These are phyloP conservation scores for Eleusine coracana DNA, from an alignment of 176 grass and related monocot species.

Conservation along the genomic window DNA sequence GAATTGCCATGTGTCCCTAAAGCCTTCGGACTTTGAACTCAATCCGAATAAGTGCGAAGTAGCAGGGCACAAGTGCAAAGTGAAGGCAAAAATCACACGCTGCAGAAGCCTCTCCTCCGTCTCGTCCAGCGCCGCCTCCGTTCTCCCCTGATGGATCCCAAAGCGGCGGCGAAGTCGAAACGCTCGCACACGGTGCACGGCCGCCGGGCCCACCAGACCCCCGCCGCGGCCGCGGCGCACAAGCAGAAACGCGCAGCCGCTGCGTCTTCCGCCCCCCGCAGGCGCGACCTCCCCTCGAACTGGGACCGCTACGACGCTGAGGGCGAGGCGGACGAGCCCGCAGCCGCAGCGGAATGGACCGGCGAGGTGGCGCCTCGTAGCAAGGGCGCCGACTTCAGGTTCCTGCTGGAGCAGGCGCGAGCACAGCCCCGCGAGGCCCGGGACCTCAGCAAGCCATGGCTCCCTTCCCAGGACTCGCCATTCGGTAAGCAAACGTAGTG, in stretches of 20 bases:
- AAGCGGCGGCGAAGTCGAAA: constrained; percentile 86
- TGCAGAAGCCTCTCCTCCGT: not conserved
- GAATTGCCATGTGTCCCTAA: accelerated
- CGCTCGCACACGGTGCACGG: constrained; percentile 74
- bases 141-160: constrained; percentile 75
- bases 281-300: constrained; percentile 71
- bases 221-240: constrained; percentile 57
- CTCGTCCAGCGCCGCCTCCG: not conserved
- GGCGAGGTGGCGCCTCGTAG: constrained; percentile 64
- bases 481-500: constrained; percentile 45
- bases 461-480: constrained; percentile 43
- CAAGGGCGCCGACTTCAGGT: constrained; percentile 79
- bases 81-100: not conserved
- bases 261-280: constrained; percentile 22
- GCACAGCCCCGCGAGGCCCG: constrained; percentile 46
- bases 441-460: constrained; percentile 23
- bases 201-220: constrained; percentile 65
- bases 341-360: constrained; percentile 17
- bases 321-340: constrained; percentile 28
- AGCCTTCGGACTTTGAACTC: not conserved
- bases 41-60: not conserved
- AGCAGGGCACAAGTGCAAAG: constrained; percentile 7
- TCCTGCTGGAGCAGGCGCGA: constrained; percentile 76
- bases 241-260: constrained; percentile 59
- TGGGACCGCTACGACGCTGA: constrained; percentile 72